Evolutionary conservation across 805 yeast genomes (phyloP).

Genomic region (Yarrowia porcina): DNA sequence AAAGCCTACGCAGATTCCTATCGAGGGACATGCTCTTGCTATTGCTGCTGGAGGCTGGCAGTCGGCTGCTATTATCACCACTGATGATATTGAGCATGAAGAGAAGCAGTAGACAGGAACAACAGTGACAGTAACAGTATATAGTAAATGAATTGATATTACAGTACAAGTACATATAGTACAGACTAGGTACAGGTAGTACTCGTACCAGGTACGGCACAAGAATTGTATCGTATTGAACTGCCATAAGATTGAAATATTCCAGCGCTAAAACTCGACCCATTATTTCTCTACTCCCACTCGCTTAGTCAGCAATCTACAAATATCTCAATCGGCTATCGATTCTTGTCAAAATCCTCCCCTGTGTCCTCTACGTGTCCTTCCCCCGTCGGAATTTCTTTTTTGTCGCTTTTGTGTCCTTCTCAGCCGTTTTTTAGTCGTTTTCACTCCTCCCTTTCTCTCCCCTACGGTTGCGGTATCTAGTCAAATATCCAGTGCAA

Average conservation of each 20-base stretch:
- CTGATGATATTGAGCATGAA: neutral
- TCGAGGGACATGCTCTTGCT: slow-evolving; percentile 46
- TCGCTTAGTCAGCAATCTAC: neutral
- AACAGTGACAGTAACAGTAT: too few species aligned
- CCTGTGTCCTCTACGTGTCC: neutral
- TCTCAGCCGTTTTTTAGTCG: neutral
- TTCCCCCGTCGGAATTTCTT: too few species aligned
- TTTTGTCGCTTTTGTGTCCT: neutral
- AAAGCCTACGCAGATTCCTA: slow-evolving; percentile 45
- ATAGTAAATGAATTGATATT: too few species aligned
- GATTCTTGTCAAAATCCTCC: neutral
- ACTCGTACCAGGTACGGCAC: too few species aligned
- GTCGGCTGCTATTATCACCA: slow-evolving; percentile 52
- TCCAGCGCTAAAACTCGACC: too few species aligned
- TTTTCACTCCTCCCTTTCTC: neutral
- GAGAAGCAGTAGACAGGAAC: neutral
- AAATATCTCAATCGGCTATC: too few species aligned
- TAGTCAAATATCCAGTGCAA: neutral
- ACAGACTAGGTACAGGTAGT: too few species aligned
- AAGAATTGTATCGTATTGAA: too few species aligned
- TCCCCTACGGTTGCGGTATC: neutral
- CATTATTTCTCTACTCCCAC: too few species aligned
- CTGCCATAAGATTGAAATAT: too few species aligned
- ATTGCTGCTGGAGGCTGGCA: slow-evolving; percentile 82
- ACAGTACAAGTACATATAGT: too few species aligned